phyloP scores from a whole-genome alignment of 2,329 filamentous ascomycete species.

The Penicillium polonicum region DNA sequence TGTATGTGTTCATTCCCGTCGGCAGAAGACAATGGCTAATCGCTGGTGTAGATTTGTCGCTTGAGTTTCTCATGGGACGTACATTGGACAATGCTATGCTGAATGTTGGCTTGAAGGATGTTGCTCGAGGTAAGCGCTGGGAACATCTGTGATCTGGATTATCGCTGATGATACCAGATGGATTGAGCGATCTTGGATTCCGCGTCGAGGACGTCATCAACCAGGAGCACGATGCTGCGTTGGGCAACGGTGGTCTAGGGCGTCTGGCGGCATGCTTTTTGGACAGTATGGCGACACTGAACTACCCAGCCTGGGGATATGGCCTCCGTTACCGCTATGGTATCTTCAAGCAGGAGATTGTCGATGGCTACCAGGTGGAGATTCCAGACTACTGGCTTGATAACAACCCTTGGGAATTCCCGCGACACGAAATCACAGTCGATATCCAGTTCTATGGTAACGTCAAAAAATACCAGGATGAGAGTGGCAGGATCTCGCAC shows the following conservation, averaged over 20 bases:
- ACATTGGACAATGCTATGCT: constrained; percentile 98
- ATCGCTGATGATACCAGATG: constrained; percentile 56
- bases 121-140: constrained; percentile 67
- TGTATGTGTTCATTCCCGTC: constrained; percentile 51
- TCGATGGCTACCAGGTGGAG: constrained; percentile 96
- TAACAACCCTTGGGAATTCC: constrained; percentile 99
- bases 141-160: constrained; percentile 11
- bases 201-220: constrained; percentile 92
- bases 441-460: constrained; percentile 95
- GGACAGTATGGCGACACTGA: constrained; percentile 89
- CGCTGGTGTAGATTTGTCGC: constrained; percentile 67
- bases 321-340: constrained; percentile 92
- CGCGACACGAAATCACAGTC: constrained; percentile 89
- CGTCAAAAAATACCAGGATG: constrained; percentile 71
- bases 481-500: constrained; percentile 70
- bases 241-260: constrained; percentile 93
- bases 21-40: background rate
- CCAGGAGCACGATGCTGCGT: constrained; percentile 92
- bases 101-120: constrained; percentile 84
- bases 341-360: constrained; percentile 99
- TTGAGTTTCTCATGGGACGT: constrained; percentile 97
- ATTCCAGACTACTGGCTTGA: constrained; percentile 99
- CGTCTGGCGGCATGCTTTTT: constrained; percentile 95
- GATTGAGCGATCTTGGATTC: constrained; percentile 86
- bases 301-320: constrained; percentile 97